Base-by-base conservation (phyloP, 148 eudicot genomes). In the Silene latifolia region DNA sequence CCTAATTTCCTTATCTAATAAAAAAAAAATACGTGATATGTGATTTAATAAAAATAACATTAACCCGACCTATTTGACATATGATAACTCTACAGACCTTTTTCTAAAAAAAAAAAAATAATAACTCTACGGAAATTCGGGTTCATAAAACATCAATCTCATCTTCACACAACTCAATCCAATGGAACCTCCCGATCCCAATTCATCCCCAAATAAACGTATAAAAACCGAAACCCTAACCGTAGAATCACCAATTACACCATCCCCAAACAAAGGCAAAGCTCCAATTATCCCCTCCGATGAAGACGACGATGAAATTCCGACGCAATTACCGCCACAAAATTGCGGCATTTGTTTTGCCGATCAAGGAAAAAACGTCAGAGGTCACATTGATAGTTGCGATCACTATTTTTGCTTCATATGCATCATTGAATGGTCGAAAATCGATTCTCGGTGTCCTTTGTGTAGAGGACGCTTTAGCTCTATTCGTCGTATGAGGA, bases 361-460 rank as follows among this genome's bases (percentile, higher is more conserved):
- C 13, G 88, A 82, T 25, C 75, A 76, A 5, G 89, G 84, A 14
- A 81, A 20, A 63, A 27, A 80, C 32, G 78, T 90, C n/a, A 83
- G 92, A 76, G 98, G 98, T 15, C 64, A 18, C 13, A 88, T 91
- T 58, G 94, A 93, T 60, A 79, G 97, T 61, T 93, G 98, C 82
- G 83, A 83, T 20, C 98, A 93, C 76, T 87, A 83, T 69, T 93
- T 88, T 73, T 93, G 98, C 86, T 93, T 93, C 59, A 78, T 88
- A 35, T 93, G 98, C 76, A 89, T 93, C 68, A 85, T 91, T 81
- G 98, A 93, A 60, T 93, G 98, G 98, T 79, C 98, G 3, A 91
- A 88, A 63, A 84, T 93, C 6, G 98, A 93, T 83, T 91, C 98
- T 3, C 84, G 88, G 13, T 93, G 98, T 74, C 98, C 98, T 3